Conservation (phyloP, 163 green algal genomes). For the Scenedesmus sp. region DNA sequence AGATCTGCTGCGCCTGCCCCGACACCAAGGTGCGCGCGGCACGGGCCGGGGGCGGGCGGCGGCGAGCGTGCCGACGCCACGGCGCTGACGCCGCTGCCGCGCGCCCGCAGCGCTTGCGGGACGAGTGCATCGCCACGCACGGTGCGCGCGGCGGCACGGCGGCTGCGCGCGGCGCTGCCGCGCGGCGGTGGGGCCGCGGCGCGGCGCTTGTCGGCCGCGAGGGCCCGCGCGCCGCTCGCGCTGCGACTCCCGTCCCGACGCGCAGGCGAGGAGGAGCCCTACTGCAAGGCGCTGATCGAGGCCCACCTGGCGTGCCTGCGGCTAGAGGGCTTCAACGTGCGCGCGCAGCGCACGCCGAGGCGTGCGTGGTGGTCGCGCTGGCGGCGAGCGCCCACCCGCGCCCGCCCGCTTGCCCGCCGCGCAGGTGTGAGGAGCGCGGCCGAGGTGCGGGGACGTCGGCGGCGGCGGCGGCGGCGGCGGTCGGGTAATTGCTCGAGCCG, state of each 20-base stretch:
- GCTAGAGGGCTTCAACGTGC: conserved; percentile 68
- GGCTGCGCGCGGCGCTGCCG: neutral
- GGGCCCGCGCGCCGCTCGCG: neutral
- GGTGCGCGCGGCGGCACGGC: conserved; percentile 36
- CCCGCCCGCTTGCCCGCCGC: no score
- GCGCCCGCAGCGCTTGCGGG: conserved; percentile 52
- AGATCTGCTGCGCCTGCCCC: conserved; percentile 69
- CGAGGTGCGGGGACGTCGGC: no score
- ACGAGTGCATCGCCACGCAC: conserved; percentile 59
- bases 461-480: no score
- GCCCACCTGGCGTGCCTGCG: conserved; percentile 65
- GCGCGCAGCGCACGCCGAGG: neutral
- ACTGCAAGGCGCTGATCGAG: conserved; percentile 67
- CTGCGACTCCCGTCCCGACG: neutral
- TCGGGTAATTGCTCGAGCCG: no score
- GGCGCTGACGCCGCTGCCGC: neutral
- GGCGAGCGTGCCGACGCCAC: no score
- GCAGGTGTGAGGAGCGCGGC: no score
- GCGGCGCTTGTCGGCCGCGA: no score
- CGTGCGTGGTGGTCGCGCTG: neutral
- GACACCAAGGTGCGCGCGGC: conserved; percentile 58
- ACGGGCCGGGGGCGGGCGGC: neutral
- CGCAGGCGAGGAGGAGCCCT: conserved; percentile 64
- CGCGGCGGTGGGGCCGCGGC: no score
- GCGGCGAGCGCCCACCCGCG: no score